Evolutionary conservation across 1,284 basidiomycete species (phyloP), one percentile per base, ranked within the genome.

Genomic region (Fomes fomentarius): DNA sequence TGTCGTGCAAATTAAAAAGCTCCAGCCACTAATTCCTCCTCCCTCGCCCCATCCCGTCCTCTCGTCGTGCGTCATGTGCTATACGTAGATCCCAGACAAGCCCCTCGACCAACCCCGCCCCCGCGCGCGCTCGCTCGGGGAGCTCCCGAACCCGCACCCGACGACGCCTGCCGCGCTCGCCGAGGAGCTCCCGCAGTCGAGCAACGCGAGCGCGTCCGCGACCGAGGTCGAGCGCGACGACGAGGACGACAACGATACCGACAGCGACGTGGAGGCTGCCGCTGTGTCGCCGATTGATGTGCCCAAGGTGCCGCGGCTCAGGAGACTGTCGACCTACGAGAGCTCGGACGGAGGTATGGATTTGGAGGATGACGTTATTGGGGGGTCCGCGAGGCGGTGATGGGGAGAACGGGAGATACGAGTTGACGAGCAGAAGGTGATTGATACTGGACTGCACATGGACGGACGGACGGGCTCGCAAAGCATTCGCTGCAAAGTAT

Each of bases 1-100:
- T 17, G 12, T 8, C n/a, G 8, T 15, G 31, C 31, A 33, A 2
- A 33, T 10, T 33, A 33, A 10, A 11, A 15, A 33, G 2, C 31
- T 5, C 10, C 31, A 11, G 8, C 14, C 30, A 31, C 14, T 31
- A 8, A 7, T 14, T 31, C 34, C 10, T 35, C n/a, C 34, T n/a
- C 34, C 34, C 34, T 35, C 34, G 11, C 34, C n/a, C 34, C 15
- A 11, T 5, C 34, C 17, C 17, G 19, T 33, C 26, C 26, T 26
- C 24, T 33, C 42, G 26, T 37, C 42, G n/a, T 31, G 42, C 30
- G 17, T 46, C 15, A 19, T 30, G 35, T 22, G 11, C 26, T 1
- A 2, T 15, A 19, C 46, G 46, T 58, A 87, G 85, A 83, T 88
- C 34, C 85, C 85, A 0, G 85, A 87, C 58, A 82, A 81, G 59